Base-by-base conservation (phyloP, 2,329 filamentous ascomycete genomes). In the Periconia sp. region DNA sequence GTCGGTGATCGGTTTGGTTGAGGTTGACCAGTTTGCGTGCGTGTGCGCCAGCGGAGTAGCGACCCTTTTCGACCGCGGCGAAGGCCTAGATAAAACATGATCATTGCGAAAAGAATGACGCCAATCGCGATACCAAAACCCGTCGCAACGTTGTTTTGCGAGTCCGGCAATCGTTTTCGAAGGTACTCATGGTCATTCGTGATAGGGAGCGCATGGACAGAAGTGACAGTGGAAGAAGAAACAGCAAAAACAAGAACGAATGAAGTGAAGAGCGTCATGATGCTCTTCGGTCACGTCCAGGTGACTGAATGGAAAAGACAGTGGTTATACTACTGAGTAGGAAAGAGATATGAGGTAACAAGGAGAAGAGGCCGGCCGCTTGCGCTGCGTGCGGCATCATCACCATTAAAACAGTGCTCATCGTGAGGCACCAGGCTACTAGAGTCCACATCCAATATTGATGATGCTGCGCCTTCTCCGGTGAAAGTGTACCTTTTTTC, bases 71-170 rank as follows among this genome's bases (percentile, higher is more conserved):
- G 40, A 19, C 50, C 50, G 45, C 50, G 50, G 6, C 41, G 54
- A 17, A 56, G 42, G 13, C 50, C 50, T 15, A 53, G 48, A 45
- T 49, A 54, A 41, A 56, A 53, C 2, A 53, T 33, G 13, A 51
- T 23, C n/a, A 46, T 43, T 7, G 41, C 45, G 15, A 46, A 20
- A 13, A 49, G 19, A 10, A 49, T 37, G 10, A 50, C n/a, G 19
- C 35, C 50, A 23, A 56, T 31, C 9, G 50, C 43, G 23, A 56
- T 49, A n/a, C 43, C 47, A 37, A 56, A 53, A 19, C 50, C 50
- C 18, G 52, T 50, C 41, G 44, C 42, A 13, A 54, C 27, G 13
- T 6, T 23, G 15, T 46, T 42, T 31, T 37, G 35, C 5, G 54
- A 48, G 14, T 45, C 45, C 6, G 45, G 30, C 11, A 42, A 40